Evolutionary conservation across 2,329 filamentous ascomycete genomes (phyloP).

Genomic region (Claviceps fusiformis): DNA sequence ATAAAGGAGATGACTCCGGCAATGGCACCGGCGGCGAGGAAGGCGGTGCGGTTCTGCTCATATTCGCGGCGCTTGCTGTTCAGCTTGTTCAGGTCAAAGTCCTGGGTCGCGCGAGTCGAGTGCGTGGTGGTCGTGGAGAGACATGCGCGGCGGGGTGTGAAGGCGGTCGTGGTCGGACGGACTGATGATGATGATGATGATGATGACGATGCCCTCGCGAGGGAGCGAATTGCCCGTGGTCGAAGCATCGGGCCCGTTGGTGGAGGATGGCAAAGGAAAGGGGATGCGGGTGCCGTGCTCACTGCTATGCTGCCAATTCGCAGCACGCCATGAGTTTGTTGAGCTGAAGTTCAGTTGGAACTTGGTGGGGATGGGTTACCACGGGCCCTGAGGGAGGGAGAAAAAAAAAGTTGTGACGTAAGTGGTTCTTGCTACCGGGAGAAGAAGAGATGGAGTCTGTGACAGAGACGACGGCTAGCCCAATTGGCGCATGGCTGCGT

Average conservation of each 20-base stretch:
- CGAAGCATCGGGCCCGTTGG: conserved; percentile 1
- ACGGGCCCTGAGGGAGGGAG: no score
- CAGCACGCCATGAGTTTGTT: not conserved
- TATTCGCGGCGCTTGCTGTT: conserved; percentile 33
- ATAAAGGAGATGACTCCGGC: conserved; percentile 35
- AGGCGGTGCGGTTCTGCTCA: conserved; percentile 35
- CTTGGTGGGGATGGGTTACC: no score
- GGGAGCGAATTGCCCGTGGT: conserved; percentile 1
- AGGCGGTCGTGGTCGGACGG: conserved; percentile 2
- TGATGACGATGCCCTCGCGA: conserved; percentile 4
- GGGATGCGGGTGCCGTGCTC: not conserved
- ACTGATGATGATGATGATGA: no score
- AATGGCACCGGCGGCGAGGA: conserved; percentile 36
- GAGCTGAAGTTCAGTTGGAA: no score
- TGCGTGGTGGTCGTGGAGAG: conserved; percentile 13
- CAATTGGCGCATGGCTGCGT: not conserved
- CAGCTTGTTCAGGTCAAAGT: conserved; percentile 36
- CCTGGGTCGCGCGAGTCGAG: conserved; percentile 28
- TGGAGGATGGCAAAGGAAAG: not conserved
- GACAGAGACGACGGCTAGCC: not conserved
- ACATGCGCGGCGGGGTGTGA: conserved; percentile 14
- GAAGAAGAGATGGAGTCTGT: not conserved
- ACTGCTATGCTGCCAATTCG: not conserved
- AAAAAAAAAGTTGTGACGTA: not conserved
- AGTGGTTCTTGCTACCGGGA: not conserved